Evolutionary conservation across 257 asterid genomes (phyloP), one percentile per base, ranked within the genome.

Genomic region (Nicotiana undulata): DNA sequence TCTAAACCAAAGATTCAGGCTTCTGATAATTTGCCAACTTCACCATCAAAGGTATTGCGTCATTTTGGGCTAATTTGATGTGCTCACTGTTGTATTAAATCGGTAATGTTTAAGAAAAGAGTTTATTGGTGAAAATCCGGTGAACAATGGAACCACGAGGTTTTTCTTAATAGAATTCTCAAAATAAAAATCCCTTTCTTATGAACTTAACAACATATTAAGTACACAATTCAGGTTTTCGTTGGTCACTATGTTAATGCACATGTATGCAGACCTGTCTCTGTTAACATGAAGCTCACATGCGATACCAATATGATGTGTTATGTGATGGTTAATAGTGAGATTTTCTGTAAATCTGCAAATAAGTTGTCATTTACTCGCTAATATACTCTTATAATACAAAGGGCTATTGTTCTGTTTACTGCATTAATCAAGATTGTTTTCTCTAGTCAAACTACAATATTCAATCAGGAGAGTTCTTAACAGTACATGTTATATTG

Each of bases 41-140:
- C 95, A 81, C 91, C 98, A 86, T 97, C 96, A 76, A 93, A 94
- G 99, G 98, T 96, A 84, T 63, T 80, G 9, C 79, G 1, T 8
- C 17, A 74, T 74, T 74, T 49, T 74, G 51, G 46, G 79, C 28
- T 74, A 37, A 49, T 74, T 6, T 74, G 26, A 26, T 74, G 63
- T 51, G 26, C 63, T 26, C 6, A 51, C 46, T 74, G 44, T 49
- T 49, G 61, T 74, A 22, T 22, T 74, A 24, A 8, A 15, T 74
- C 16, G 26, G 44, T 26, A 74, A 74, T 74, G 10, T 26, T 20
- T 24, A 58, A 17, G 46, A 15, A 74, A 74, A 70, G 15, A 8
- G 11, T 24, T 20, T 16, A 46, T 74, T 16, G 51, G 46, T 31
- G 26, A 74, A 18, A 26, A 26, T 6, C 17, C 51, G 8, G 79